These are phyloP conservation scores for Epichloe sp. DNA, from an alignment of 2,329 filamentous ascomycete species.

Conservation along the genomic window DNA sequence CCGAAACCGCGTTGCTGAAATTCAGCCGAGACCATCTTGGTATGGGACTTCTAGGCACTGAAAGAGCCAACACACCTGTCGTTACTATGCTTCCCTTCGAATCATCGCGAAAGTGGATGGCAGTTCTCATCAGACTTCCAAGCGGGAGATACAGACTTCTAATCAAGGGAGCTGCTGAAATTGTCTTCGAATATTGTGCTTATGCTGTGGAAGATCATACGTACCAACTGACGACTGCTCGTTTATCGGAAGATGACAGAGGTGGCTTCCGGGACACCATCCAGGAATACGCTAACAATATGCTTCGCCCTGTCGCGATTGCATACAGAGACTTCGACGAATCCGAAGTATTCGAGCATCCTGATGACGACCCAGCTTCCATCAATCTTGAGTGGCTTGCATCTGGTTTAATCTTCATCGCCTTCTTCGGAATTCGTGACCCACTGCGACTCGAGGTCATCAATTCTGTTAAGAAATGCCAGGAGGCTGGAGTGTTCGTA, in stretches of 20 bases:
- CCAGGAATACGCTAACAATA: slow-evolving; percentile 47
- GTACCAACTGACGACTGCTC: slow-evolving; percentile 14
- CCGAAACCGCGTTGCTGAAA: slow-evolving; percentile 38
- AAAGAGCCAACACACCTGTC: slow-evolving; percentile 31
- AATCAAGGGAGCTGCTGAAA: slow-evolving; percentile 45
- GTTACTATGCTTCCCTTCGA: slow-evolving; percentile 40
- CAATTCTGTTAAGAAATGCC: slow-evolving; percentile 48
- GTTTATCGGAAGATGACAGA: slow-evolving; percentile 19
- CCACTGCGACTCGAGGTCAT: slow-evolving; percentile 50
- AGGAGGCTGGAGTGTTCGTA: slow-evolving; percentile 51
- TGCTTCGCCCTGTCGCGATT: slow-evolving; percentile 63
- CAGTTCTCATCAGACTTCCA: slow-evolving; percentile 34
- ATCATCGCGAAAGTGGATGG: slow-evolving; percentile 43
- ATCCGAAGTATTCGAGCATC: slow-evolving; percentile 50
- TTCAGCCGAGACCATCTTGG: slow-evolving; percentile 37
- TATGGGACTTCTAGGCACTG: slow-evolving; percentile 30
- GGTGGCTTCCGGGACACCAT: slow-evolving; percentile 21
- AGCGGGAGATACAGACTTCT: slow-evolving; percentile 35
- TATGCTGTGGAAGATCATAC: slow-evolving; percentile 32
- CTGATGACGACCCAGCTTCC: slow-evolving; percentile 20
- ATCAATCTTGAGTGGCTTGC: slow-evolving; percentile 24
- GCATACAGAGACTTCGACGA: slow-evolving; percentile 60
- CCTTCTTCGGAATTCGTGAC: slow-evolving; percentile 51
- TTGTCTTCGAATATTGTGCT: slow-evolving; percentile 33
- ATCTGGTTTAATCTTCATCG: slow-evolving; percentile 35